These are phyloP conservation scores for Hypoxylon sp. DNA, from an alignment of 2,329 filamentous ascomycete genomes.

Conservation along the genomic window DNA sequence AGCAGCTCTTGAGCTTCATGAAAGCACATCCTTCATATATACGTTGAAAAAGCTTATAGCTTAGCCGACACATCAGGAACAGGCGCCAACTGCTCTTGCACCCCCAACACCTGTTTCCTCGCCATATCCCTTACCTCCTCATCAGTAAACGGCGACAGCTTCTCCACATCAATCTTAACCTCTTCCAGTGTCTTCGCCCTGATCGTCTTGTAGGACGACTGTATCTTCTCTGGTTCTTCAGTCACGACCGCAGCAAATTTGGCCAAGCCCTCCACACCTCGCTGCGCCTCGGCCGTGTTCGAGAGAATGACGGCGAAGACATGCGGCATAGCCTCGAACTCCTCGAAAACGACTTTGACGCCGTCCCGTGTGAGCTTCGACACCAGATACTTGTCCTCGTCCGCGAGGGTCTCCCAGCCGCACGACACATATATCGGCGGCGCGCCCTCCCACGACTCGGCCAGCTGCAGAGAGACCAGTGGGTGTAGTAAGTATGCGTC, in stretches of 20 bases:
- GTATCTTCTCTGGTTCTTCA: conserved; percentile 52
- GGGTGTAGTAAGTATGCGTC: conserved; percentile 73
- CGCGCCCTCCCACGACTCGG: conserved; percentile 69
- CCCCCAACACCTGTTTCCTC: conserved; percentile 46
- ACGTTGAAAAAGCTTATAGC: conserved; percentile 26
- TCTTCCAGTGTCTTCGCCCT: conserved; percentile 67
- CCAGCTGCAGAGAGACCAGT: conserved; percentile 73
- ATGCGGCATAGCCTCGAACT: conserved; percentile 87
- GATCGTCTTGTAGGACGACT: conserved; percentile 60
- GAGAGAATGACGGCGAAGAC: conserved; percentile 73
- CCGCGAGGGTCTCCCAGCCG: conserved; percentile 79
- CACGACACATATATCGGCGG: conserved; percentile 77
- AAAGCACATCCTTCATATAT: neutral
- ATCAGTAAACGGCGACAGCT: conserved; percentile 59
- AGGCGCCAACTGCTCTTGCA: conserved; percentile 29
- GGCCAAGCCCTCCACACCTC: conserved; percentile 69
- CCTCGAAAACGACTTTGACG: conserved; percentile 73
- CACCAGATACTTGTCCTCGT: conserved; percentile 75
- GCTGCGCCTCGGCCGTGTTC: conserved; percentile 58
- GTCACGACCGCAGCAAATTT: conserved; percentile 65
- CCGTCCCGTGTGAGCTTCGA: conserved; percentile 67
- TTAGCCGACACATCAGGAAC: conserved; percentile 37
- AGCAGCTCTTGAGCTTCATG: neutral
- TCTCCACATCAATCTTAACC: conserved; percentile 58
- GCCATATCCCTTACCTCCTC: conserved; percentile 60